These are phyloP conservation scores for Asterionellopsis glacialis DNA, from an alignment of 108 stramenopile species.

Conservation along the genomic window DNA sequence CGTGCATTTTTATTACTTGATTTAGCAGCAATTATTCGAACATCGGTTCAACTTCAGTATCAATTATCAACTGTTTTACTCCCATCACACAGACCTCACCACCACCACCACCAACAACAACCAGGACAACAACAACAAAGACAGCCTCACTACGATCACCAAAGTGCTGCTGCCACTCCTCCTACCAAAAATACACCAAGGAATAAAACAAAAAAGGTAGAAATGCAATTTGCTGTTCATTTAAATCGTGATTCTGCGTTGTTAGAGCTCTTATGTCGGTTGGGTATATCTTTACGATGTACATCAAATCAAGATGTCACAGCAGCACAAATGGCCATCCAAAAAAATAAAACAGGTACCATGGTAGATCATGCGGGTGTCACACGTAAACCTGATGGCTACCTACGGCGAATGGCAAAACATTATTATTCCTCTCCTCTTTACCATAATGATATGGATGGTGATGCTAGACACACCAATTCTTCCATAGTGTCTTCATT, in stretches of 20 bases:
- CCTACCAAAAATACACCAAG: too few relatives aligned
- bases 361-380: slow-evolving; percentile 17
- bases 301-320: slow-evolving; percentile 19
- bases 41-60: slow-evolving; percentile 19
- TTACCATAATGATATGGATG: too few relatives aligned
- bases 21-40: slow-evolving; percentile 24
- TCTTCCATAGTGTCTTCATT: neutral
- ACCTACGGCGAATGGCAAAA: slow-evolving; percentile 18
- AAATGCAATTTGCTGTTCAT: slow-evolving; percentile 15
- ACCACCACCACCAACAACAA: too few relatives aligned
- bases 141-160: too few relatives aligned
- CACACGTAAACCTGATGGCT: slow-evolving; percentile 31
- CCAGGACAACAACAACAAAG: too few relatives aligned
- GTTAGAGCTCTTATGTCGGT: slow-evolving; percentile 21
- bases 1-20: slow-evolving; percentile 40
- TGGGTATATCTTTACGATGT: slow-evolving; percentile 17
- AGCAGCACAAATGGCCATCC: slow-evolving; percentile 1
- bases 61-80: neutral
- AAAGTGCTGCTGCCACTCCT: too few relatives aligned
- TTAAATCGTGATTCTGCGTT: slow-evolving; percentile 22
- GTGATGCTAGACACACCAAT: neutral
- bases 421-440: neutral
- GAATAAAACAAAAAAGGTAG: too few relatives aligned
- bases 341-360: neutral
- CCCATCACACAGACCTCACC: neutral